Evolutionary conservation across 805 yeast species (phyloP), one percentile per base, ranked within the genome.

Genomic region (Hanseniaspora clermontiae): DNA sequence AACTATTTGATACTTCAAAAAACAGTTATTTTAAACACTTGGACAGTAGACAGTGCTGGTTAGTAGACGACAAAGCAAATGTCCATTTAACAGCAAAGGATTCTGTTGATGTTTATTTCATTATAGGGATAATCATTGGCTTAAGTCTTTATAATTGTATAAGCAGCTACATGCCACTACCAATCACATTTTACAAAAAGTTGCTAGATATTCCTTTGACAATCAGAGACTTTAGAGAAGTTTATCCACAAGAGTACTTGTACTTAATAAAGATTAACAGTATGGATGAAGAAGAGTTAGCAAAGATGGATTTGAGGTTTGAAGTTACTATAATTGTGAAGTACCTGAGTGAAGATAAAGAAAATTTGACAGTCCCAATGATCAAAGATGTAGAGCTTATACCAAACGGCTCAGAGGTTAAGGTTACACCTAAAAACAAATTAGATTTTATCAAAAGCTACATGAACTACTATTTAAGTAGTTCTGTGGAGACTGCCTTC

Each of bases 121-220:
- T 88, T 39, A 83, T 89, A 55, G 98, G 98, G 0, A 86, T 85
- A 1, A 83, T 89, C 1, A 69, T 93, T 43, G 97, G 96, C 0
- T 74, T 93, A 61, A 97, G 97, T 0, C 82, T 93, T 37, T 88
- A 87, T 68, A 93, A 91, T 68, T 85, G 96, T 0, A 84, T 89
- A 0, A 88, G 90, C 50, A 71, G 91, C 48, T 96, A 89, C 65
- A 71, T 91, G 56, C 78, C 77, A 47, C 80, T 91, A 57, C 96
- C 97, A 0, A 70, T 72, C 37, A 85, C 85, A 0, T 68, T 89
- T 40, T 93, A 85, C 70, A 90, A 88, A 69, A 77, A 86, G 59
- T 70, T 91, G 42, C 71, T 87, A 61, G 74, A 74, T 6, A 72
- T 77, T 52, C 77, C 77, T 5, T 70, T 81, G 31, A 74, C 74